Base-by-base conservation (phyloP, 2,329 filamentous ascomycete genomes). In the Penicillium sp. region DNA sequence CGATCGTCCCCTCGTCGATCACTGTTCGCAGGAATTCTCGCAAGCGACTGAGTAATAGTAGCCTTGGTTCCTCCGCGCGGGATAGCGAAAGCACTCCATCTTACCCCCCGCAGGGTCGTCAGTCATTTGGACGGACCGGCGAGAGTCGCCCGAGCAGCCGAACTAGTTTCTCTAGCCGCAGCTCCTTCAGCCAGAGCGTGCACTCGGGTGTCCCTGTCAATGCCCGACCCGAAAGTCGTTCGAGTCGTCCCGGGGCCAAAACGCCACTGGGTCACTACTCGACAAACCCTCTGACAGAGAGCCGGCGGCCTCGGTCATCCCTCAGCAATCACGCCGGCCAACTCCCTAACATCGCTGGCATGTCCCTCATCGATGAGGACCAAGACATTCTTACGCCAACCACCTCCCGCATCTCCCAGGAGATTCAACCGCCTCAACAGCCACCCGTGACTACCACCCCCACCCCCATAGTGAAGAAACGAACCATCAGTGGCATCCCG, bases 91-190 rank as follows among this genome's bases (percentile, higher is more conserved):
- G 68, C 6, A 67, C 68, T 8, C 71, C 75, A 3, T 75, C 73
- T 6, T 75, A 73, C 55, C 44, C 70, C 17, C 65, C 72, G 6
- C 70, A 69, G 27, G 69, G 70, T 49, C 69, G 73, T 27, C 78
- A 82, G 36, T 85, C 83, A 1, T 83, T 82, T 61, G 79, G 83
- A 48, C 66, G 71, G 47, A 70, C 70, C 29, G 70, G 72, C 35
- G 77, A 82, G 63, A 88, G 86, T 65, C 86, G 90, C 35, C 89
- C 90, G 17, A 89, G 86, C 76, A 93, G 89, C 68, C 86, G 89
- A 62, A 85, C 88, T 66, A 89, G 87, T 70, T 76, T 65, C 82
- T 75, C 82, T 76, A 73, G 73, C 55, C 73, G 69, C 57, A 75
- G 71, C 61, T 76, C 77, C 9, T 68, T 75, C 57, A 76, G 76